Conservation (phyloP, 2,329 filamentous ascomycete species). For the Pseudocercospora fijiensis region DNA sequence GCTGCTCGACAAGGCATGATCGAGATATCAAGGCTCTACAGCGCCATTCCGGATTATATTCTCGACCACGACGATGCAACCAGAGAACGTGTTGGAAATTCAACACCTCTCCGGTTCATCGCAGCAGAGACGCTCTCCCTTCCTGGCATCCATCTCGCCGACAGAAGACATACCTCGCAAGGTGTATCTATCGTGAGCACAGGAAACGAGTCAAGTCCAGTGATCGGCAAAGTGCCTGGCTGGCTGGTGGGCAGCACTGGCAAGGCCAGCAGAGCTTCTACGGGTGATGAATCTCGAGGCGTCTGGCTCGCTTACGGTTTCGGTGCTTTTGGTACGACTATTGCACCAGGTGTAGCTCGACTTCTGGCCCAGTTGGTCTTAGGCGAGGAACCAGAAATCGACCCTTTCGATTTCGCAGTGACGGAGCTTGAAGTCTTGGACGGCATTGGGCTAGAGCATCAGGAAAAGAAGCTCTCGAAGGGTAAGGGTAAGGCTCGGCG, state of each 20-base stretch:
- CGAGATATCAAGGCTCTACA: neutral
- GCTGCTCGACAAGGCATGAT: neutral
- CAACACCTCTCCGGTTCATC: neutral
- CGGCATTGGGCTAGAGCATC: neutral
- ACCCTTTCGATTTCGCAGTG: conserved; percentile 5
- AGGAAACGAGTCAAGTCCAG: neutral
- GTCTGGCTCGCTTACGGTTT: conserved; percentile 1
- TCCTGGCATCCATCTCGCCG: neutral
- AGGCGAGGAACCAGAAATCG: neutral
- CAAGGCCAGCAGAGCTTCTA: neutral
- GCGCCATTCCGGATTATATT: neutral
- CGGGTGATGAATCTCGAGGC: neutral
- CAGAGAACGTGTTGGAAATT: neutral
- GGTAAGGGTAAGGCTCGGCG: neutral
- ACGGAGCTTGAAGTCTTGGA: neutral
- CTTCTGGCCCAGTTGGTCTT: neutral
- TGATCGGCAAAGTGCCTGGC: neutral
- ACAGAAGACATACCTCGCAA: neutral
- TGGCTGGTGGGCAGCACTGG: neutral
- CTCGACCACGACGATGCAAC: neutral
- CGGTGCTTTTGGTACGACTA: neutral
- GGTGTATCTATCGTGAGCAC: neutral
- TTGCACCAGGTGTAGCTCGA: neutral
- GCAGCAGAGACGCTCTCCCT: neutral
- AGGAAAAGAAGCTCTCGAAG: neutral